A percentile compares a stretch with the other conserved stretches of the same genome.
Conservation (phyloP, 495 filamentous ascomycete species). For the Penicillium simplicissimum region DNA sequence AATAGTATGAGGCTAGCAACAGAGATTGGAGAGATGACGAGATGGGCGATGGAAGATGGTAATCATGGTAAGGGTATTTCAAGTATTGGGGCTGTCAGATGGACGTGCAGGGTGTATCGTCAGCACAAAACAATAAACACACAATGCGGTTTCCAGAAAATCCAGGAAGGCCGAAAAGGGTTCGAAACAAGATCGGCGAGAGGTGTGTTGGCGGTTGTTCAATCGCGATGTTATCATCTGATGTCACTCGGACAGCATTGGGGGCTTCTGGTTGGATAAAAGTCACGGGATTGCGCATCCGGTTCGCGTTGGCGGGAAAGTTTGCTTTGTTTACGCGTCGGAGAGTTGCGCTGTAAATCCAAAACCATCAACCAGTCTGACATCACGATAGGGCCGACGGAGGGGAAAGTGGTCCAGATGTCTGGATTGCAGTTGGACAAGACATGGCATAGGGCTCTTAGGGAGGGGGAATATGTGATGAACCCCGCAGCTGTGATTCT, state of each 20-base stretch:
- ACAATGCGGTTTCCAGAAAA: neutral
- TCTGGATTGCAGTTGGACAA: conserved; percentile 5
- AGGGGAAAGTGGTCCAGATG: conserved; percentile 17
- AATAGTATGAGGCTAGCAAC: neutral
- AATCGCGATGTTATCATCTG: neutral
- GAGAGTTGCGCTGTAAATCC: neutral
- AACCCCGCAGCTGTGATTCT: conserved; percentile 30
- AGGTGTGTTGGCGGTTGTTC: neutral
- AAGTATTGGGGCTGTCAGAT: conserved; percentile 16
- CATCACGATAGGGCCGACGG: conserved; percentile 21
- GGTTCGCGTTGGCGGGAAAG: conserved; percentile 20
- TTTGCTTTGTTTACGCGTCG: conserved; percentile 27
- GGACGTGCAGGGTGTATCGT: neutral
- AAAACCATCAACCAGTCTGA: conserved; percentile 10
- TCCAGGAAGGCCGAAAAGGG: neutral
- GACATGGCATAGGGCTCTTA: conserved; percentile 9
- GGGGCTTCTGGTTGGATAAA: conserved; percentile 6
- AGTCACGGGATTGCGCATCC: conserved; percentile 32
- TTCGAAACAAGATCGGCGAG: neutral
- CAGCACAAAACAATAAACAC: neutral
- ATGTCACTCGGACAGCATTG: neutral
- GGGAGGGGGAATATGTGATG: conserved; percentile 24
- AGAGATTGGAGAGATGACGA: neutral
- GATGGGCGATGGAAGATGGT: neutral
- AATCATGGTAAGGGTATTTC: conserved; percentile 27